A percentile compares a stretch with the other conserved stretches of the same genome.
These are phyloP conservation scores for Monascus purpureus DNA, from an alignment of 495 filamentous ascomycete species.

Conservation along the genomic window DNA sequence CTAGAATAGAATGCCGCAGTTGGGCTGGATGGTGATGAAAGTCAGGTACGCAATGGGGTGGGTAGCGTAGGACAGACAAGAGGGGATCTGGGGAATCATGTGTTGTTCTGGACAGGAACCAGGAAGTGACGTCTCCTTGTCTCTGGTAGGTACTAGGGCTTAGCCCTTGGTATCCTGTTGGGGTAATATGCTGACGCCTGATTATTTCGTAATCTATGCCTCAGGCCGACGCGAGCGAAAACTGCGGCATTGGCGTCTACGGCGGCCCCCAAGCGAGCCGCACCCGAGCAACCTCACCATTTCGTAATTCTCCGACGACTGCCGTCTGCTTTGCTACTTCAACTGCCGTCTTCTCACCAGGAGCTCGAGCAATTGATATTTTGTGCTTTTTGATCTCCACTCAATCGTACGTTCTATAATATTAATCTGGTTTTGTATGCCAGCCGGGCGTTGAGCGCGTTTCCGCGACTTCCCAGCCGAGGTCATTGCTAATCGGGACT, in stretches of 20 bases:
- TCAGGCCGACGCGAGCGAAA: slow-evolving; percentile 10
- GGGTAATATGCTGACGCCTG: too few species aligned
- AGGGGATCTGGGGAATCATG: slow-evolving; percentile 2
- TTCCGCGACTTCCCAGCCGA: slow-evolving; percentile 18
- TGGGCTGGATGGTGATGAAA: too few species aligned
- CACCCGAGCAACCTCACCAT: slow-evolving; percentile 27
- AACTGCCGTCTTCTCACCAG: slow-evolving; percentile 20
- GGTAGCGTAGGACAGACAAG: too few species aligned
- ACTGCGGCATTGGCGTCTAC: slow-evolving; percentile 18
- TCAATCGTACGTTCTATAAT: too few species aligned
- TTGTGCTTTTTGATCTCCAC: slow-evolving; percentile 25
- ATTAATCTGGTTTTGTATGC: too few species aligned
- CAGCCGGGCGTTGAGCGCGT: too few species aligned
- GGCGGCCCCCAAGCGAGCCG: too few species aligned
- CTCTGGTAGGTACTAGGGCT: not conserved
- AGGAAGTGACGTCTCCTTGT: not conserved
- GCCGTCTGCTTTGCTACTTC: slow-evolving; percentile 17
- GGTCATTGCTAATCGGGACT: not conserved
- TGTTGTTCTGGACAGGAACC: not conserved
- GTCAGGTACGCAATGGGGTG: too few species aligned
- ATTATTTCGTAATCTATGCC: slow-evolving; percentile 10
- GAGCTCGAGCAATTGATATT: slow-evolving; percentile 20
- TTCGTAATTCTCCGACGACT: slow-evolving; percentile 28
- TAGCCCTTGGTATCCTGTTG: too few species aligned
- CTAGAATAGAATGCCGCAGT: too few species aligned